Percentiles rank a stretch among this genome's conserved stretches.
Conservation (phyloP, 768 basidiomycete genomes). For the Lactarius tabidus region DNA sequence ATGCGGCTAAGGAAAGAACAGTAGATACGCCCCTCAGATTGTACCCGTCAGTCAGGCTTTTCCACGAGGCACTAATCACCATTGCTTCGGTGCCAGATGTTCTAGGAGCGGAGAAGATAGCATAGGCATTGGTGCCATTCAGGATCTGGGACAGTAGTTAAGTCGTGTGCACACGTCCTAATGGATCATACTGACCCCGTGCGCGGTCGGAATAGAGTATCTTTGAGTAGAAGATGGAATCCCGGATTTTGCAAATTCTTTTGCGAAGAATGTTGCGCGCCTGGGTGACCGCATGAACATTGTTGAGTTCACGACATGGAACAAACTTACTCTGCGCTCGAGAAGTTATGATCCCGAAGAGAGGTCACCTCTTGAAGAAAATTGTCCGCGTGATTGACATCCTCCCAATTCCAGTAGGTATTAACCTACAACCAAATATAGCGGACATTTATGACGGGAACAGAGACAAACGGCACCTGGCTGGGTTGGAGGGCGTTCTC, state of each 20-base stretch:
- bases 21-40: conserved; percentile 87
- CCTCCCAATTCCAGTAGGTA: conserved; percentile 87
- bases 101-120: conserved; percentile 75
- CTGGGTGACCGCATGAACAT: conserved; percentile 38
- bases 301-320: conserved; percentile 4
- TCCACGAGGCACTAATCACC: conserved; percentile 88
- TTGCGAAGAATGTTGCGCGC: conserved; percentile 55
- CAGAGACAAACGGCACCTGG: conserved; percentile 52
- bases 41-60: conserved; percentile 59
- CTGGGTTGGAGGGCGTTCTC: conserved; percentile 95
- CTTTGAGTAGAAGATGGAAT: conserved; percentile 63
- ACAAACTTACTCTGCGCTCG: conserved; percentile 63
- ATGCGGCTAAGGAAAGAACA: conserved; percentile 80
- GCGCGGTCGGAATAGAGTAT: conserved; percentile 54
- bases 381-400: conserved; percentile 83
- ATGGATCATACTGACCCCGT: conserved; percentile 41
- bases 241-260: conserved; percentile 72
- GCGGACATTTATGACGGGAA: not conserved
- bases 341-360: conserved; percentile 58
- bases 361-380: conserved; percentile 68
- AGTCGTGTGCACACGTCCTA: conserved; percentile 1
- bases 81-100: conserved; percentile 93
- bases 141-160: conserved; percentile 38
- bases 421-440: conserved; percentile 56
- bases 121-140: conserved; percentile 78